A percentile compares a stretch with the other conserved stretches of the same genome.
Conservation (phyloP, 768 basidiomycete species). For the Heimioporus sp. region DNA sequence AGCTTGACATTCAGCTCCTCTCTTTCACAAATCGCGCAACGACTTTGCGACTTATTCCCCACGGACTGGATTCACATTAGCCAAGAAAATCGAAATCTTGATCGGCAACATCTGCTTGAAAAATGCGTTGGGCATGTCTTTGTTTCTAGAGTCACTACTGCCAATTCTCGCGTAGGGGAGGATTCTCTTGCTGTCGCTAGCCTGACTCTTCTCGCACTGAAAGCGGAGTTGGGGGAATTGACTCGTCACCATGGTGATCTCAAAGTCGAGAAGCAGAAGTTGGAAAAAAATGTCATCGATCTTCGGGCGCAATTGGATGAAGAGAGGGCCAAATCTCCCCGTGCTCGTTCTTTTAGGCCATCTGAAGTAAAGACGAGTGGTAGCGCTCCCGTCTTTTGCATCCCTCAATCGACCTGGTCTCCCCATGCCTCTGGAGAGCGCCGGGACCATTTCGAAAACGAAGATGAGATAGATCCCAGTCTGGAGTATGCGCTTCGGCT, state of each 20-base stretch:
- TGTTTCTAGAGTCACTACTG: slow-evolving; percentile 30
- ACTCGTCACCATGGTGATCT: slow-evolving; percentile 27
- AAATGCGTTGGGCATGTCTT: slow-evolving; percentile 58
- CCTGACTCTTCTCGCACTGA: slow-evolving; percentile 42
- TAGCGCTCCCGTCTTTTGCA: neutral
- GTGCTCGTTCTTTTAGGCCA: neutral
- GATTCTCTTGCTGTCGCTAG: slow-evolving; percentile 47
- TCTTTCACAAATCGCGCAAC: slow-evolving; percentile 37
- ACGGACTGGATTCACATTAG: slow-evolving; percentile 36
- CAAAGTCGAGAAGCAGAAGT: slow-evolving; percentile 15
- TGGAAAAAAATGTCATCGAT: slow-evolving; percentile 26
- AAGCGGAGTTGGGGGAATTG: slow-evolving; percentile 39
- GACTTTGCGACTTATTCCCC: slow-evolving; percentile 43
- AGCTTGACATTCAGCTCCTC: slow-evolving; percentile 52
- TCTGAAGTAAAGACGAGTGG: neutral
- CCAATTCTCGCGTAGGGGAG: slow-evolving; percentile 20
- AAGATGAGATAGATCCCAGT: slow-evolving; percentile 10
- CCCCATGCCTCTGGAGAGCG: neutral
- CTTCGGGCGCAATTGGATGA: slow-evolving; percentile 12
- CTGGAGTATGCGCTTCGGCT: slow-evolving; percentile 27
- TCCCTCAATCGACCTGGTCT: neutral
- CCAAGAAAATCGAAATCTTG: slow-evolving; percentile 36
- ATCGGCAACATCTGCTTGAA: slow-evolving; percentile 54
- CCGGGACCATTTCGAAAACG: neutral
- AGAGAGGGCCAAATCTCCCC: slow-evolving; percentile 5